Conservation (phyloP, 805 yeast genomes). For the Candida sithepensis region DNA sequence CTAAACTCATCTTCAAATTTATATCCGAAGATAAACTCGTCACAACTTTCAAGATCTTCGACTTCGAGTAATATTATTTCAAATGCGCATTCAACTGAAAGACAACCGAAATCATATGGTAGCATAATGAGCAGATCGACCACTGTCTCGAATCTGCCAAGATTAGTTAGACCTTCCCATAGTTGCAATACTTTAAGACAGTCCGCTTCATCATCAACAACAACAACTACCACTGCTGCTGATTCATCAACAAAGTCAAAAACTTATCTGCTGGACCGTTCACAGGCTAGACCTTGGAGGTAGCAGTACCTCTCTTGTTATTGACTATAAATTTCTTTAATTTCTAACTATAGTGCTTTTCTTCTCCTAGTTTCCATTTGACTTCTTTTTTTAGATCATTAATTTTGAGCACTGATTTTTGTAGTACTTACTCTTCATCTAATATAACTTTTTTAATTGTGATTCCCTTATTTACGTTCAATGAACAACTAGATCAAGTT, state of each 20-base stretch:
- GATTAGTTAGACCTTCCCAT: slow-evolving; percentile 10
- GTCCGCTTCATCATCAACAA: slow-evolving; percentile 2
- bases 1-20: neutral
- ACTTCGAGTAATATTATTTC: slow-evolving; percentile 1
- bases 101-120: neutral
- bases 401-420: no score
- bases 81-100: neutral
- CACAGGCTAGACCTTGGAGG: slow-evolving; percentile 17
- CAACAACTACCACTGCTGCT: neutral
- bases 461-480: no score
- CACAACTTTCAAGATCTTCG: slow-evolving; percentile 2
- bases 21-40: neutral
- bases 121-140: slow-evolving; percentile 5
- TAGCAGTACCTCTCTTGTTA: no score
- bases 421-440: no score
- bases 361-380: no score
- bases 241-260: neutral
- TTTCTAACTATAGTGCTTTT: no score
- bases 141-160: slow-evolving; percentile 13
- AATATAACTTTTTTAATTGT: no score
- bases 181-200: neutral
- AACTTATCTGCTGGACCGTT: neutral
- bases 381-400: no score
- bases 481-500: no score
- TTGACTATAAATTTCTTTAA: no score